Conservation (phyloP, 495 filamentous ascomycete genomes). For the Chaetomium fimeti region DNA sequence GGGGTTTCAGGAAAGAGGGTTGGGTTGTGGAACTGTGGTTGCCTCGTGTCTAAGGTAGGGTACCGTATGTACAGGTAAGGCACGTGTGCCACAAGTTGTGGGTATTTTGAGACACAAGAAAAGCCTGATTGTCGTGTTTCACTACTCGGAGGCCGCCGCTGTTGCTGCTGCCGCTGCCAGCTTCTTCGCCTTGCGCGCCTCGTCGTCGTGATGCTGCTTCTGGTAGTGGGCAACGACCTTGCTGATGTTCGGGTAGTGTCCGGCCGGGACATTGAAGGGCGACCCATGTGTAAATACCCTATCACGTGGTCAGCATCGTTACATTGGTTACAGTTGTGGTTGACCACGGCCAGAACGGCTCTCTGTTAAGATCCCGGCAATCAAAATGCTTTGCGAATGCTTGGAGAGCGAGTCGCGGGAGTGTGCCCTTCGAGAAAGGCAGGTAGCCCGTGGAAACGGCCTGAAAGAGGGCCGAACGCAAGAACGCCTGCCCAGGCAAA, state of each 20-base stretch:
- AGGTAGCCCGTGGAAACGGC: neutral
- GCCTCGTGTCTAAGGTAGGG: constrained; percentile 18
- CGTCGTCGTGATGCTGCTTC: constrained; percentile 45
- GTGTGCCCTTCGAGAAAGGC: neutral
- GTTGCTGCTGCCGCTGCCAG: constrained; percentile 28
- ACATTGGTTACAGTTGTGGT: constrained; percentile 17
- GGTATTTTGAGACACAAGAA: constrained; percentile 17
- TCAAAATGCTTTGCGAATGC: neutral
- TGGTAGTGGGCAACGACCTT: constrained; percentile 50
- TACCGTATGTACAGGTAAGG: constrained; percentile 24
- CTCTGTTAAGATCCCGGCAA: neutral
- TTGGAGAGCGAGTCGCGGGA: neutral
- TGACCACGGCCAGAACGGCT: neutral
- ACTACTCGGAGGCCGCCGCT: constrained; percentile 23
- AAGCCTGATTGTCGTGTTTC: constrained; percentile 15
- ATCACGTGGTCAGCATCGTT: constrained; percentile 34
- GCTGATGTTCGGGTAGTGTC: constrained; percentile 44
- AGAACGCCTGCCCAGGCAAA: neutral
- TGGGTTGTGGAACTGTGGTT: constrained; percentile 21
- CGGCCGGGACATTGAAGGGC: constrained; percentile 47
- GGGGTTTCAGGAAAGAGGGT: constrained; percentile 14
- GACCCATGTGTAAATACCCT: constrained; percentile 47
- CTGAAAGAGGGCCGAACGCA: neutral
- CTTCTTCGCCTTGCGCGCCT: constrained; percentile 48
- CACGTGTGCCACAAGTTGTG: constrained; percentile 29